Percentiles rank a stretch among this genome's conserved stretches.
Evolutionary conservation across 345 rosid genomes (phyloP).

Genomic region (Mallotus nudiflorus): DNA sequence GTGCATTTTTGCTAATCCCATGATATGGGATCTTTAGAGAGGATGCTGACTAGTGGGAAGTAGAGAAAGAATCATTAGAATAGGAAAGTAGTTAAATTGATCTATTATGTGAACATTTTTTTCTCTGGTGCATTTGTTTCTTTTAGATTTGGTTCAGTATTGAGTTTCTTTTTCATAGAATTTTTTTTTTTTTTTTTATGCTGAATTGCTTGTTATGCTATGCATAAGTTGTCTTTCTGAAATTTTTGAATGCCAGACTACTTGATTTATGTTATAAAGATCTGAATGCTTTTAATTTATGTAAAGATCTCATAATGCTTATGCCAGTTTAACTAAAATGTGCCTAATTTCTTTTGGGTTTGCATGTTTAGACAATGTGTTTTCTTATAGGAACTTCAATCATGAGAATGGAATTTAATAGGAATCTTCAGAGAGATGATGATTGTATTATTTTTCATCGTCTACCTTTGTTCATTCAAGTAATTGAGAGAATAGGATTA

Average conservation of each 20-base stretch:
- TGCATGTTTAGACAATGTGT: not conserved
- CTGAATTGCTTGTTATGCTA: not conserved
- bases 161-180: not conserved
- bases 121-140: not conserved
- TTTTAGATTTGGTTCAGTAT: not conserved
- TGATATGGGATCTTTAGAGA: not conserved
- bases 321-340: not conserved
- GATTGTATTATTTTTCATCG: not conserved
- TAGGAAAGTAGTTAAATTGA: not conserved
- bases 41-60: not conserved
- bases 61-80: not conserved
- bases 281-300: not conserved
- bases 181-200: not conserved
- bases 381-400: not conserved
- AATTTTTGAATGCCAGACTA: too few relatives aligned
- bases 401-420: not conserved
- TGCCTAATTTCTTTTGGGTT: not conserved
- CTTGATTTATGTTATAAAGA: too few relatives aligned
- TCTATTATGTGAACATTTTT: too few relatives aligned
- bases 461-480: not conserved
- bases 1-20: constrained; percentile 13
- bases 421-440: not conserved
- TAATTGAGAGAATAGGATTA: too few relatives aligned
- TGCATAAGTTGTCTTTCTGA: not conserved
- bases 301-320: not conserved